Conservation (phyloP, 148 eudicot species). For the Rhododendron ovatum region DNA sequence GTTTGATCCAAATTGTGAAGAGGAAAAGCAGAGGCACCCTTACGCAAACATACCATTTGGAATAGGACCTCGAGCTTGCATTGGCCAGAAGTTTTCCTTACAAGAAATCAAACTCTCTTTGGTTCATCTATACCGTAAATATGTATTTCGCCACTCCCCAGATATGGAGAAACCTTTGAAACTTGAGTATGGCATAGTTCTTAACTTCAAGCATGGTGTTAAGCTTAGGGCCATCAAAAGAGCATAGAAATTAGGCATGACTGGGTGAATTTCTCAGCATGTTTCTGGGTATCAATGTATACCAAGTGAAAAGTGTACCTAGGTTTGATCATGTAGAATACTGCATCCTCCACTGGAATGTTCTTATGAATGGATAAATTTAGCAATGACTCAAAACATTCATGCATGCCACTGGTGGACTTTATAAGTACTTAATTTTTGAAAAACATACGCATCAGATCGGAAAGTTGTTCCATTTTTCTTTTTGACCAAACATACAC, state of each 20-base stretch:
- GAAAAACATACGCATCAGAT: neutral
- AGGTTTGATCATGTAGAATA: neutral
- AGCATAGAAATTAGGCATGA: slow-evolving; percentile 6
- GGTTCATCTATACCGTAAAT: slow-evolving; percentile 65
- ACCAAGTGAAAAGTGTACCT: neutral
- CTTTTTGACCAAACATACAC: neutral
- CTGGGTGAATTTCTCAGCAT: neutral
- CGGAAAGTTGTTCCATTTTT: neutral
- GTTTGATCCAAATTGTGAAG: slow-evolving; percentile 65
- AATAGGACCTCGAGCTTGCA: slow-evolving; percentile 85
- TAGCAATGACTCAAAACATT: neutral
- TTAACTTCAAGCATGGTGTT: slow-evolving; percentile 78
- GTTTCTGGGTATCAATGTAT: neutral
- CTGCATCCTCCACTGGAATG: neutral
- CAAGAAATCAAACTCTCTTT: slow-evolving; percentile 79
- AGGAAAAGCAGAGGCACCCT: slow-evolving; percentile 83
- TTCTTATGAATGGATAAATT: neutral
- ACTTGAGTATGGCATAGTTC: slow-evolving; percentile 73
- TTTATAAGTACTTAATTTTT: neutral
- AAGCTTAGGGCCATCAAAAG: slow-evolving; percentile 61
- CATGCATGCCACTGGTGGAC: neutral
- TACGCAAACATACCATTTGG: slow-evolving; percentile 96
- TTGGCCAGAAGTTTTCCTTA: slow-evolving; percentile 80
- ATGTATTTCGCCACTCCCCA: slow-evolving; percentile 68
- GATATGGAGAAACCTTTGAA: slow-evolving; percentile 75